A percentile compares a stretch with the other conserved stretches of the same genome.
Conservation (phyloP, 2,329 filamentous ascomycete genomes). For the Catunica adiposa region DNA sequence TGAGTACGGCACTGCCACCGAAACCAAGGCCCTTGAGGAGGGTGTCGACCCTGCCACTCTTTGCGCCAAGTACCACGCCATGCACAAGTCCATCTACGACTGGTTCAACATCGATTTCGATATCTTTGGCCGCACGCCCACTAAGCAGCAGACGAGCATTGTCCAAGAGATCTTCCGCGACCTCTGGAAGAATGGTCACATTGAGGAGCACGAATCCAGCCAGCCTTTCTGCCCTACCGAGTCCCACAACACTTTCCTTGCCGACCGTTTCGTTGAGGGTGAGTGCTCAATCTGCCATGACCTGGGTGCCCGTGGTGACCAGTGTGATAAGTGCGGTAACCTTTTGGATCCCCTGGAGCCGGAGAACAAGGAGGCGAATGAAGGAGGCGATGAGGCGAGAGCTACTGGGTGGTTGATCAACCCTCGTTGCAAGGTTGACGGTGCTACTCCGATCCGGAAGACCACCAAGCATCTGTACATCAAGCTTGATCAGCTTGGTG, state of each 20-base stretch:
- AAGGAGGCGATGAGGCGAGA: slow-evolving; percentile 20
- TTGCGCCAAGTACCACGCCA: slow-evolving; percentile 80
- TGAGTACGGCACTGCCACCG: slow-evolving; percentile 90
- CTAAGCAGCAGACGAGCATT: slow-evolving; percentile 75
- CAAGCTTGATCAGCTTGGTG: slow-evolving; percentile 68
- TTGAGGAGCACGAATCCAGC: slow-evolving; percentile 71
- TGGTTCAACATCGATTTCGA: slow-evolving; percentile 96
- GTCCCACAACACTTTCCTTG: slow-evolving; percentile 56
- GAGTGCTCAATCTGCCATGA: slow-evolving; percentile 60
- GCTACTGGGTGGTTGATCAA: slow-evolving; percentile 47
- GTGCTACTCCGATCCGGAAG: slow-evolving; percentile 58
- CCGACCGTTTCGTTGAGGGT: slow-evolving; percentile 74
- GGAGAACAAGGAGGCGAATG: slow-evolving; percentile 21
- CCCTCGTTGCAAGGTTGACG: slow-evolving; percentile 82
- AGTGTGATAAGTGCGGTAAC: slow-evolving; percentile 59
- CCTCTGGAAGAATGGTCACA: slow-evolving; percentile 73
- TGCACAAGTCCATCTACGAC: slow-evolving; percentile 82
- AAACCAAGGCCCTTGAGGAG: slow-evolving; percentile 87
- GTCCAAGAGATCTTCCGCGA: slow-evolving; percentile 80
- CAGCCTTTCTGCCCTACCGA: slow-evolving; percentile 70
- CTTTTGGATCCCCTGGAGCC: slow-evolving; percentile 54
- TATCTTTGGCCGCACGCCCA: slow-evolving; percentile 86
- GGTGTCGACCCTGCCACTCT: slow-evolving; percentile 66
- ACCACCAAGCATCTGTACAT: slow-evolving; percentile 86
- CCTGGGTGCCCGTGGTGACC: slow-evolving; percentile 53